A percentile compares a stretch with the other conserved stretches of the same genome.
Conservation (phyloP, 306 rosid species). For the Trichosanthes truncata region DNA sequence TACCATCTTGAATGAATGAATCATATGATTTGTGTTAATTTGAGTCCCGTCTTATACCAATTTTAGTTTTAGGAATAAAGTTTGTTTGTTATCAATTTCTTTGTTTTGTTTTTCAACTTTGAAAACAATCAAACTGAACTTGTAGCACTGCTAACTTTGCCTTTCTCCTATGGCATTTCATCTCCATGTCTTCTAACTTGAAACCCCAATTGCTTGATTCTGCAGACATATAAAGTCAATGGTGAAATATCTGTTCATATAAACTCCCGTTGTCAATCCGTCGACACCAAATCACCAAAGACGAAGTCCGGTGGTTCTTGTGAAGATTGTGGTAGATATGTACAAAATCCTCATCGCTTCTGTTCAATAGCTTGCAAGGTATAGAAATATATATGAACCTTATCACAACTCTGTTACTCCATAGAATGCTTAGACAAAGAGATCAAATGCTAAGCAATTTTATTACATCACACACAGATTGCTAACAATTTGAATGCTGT, state of each 20-base stretch:
- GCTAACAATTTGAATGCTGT: not conserved
- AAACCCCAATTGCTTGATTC: not conserved
- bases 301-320: slow-evolving; percentile 60
- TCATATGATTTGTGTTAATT: not conserved
- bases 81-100: not conserved
- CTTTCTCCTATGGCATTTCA: not conserved
- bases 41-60: not conserved
- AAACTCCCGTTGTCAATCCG: slow-evolving; percentile 55
- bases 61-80: not conserved
- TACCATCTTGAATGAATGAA: not conserved
- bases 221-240: slow-evolving; percentile 78
- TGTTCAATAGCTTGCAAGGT: slow-evolving; percentile 96
- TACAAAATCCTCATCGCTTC: slow-evolving; percentile 70
- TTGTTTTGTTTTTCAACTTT: not conserved
- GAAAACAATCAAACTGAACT: not conserved
- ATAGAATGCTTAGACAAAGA: not conserved
- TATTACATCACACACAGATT: not conserved
- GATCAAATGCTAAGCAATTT: not conserved
- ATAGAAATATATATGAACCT: slow-evolving; percentile 3
- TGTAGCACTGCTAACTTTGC: not conserved
- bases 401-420: not conserved
- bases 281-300: slow-evolving; percentile 40
- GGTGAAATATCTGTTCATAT: slow-evolving; percentile 80
- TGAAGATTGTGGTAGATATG: slow-evolving; percentile 70
- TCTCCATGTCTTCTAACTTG: not conserved